Conservation (phyloP, 495 filamentous ascomycete genomes). For the Pyronema omphalodes region DNA sequence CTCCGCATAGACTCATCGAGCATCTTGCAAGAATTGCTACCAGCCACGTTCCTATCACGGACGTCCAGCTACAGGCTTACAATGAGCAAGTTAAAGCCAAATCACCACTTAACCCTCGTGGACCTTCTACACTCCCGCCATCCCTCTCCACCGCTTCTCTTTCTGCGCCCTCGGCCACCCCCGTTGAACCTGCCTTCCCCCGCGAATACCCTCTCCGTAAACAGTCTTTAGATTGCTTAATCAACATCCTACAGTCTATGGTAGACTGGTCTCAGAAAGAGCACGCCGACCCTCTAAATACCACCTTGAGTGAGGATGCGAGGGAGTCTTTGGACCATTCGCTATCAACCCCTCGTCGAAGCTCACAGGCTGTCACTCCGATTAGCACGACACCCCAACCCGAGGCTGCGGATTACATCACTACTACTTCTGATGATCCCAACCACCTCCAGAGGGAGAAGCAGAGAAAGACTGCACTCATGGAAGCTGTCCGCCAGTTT, state of each 20-base stretch:
- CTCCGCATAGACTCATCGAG: constrained; percentile 50
- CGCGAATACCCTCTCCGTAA: constrained; percentile 76
- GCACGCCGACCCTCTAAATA: constrained; percentile 35
- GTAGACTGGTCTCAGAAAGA: constrained; percentile 82
- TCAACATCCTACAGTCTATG: constrained; percentile 71
- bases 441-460: constrained; percentile 83
- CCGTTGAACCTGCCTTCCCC: constrained; percentile 46
- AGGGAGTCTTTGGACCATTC: constrained; percentile 17
- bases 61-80: constrained; percentile 64
- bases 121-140: constrained; percentile 42
- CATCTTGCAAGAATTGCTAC: constrained; percentile 73
- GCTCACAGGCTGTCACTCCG: constrained; percentile 18
- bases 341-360: constrained; percentile 11
- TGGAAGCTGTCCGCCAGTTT: constrained; percentile 76
- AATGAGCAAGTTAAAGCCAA: constrained; percentile 54
- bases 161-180: constrained; percentile 29
- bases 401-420: constrained; percentile 12
- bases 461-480: constrained; percentile 77
- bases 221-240: constrained; percentile 68
- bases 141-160: constrained; percentile 66
- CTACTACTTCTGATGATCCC: constrained; percentile 47
- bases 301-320: constrained; percentile 11
- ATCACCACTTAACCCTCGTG: constrained; percentile 13
- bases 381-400: constrained; percentile 14
- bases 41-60: constrained; percentile 50